These are phyloP conservation scores for Fagus crenata DNA, from an alignment of 306 rosid genomes.

Conservation along the genomic window DNA sequence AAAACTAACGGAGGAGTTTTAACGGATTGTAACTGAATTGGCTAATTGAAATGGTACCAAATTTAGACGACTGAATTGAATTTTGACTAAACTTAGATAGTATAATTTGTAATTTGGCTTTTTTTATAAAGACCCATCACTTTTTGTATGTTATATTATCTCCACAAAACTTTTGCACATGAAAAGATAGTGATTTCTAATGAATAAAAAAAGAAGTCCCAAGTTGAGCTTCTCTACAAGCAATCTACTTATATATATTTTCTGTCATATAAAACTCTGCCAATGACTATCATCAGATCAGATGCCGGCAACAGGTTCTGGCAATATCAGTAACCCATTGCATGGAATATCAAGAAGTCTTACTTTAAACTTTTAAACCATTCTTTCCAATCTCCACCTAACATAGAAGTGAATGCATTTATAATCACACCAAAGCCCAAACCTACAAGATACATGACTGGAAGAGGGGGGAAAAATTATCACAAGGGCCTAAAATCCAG, in stretches of 20 bases:
- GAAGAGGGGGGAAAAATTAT: not conserved
- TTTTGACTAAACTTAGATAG: no score
- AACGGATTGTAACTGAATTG: no score
- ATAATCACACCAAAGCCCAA: not conserved
- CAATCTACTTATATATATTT: not conserved
- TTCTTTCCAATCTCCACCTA: not conserved
- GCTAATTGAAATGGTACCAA: no score
- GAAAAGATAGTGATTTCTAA: not conserved
- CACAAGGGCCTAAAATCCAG: not conserved
- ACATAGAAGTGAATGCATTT: not conserved
- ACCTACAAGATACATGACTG: no score
- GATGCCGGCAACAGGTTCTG: not conserved
- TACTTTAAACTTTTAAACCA: not conserved
- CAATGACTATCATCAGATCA: not conserved
- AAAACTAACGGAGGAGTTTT: no score
- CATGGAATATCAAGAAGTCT: no score
- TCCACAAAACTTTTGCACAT: not conserved
- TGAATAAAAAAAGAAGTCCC: not conserved
- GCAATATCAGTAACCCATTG: not conserved
- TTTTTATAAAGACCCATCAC: no score
- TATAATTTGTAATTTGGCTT: no score
- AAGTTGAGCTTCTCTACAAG: not conserved
- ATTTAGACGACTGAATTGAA: no score
- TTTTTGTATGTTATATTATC: not conserved
- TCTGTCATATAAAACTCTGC: not conserved